Base-by-base conservation (phyloP, 108 stramenopile species). In the Pelagomonas calceolata region DNA sequence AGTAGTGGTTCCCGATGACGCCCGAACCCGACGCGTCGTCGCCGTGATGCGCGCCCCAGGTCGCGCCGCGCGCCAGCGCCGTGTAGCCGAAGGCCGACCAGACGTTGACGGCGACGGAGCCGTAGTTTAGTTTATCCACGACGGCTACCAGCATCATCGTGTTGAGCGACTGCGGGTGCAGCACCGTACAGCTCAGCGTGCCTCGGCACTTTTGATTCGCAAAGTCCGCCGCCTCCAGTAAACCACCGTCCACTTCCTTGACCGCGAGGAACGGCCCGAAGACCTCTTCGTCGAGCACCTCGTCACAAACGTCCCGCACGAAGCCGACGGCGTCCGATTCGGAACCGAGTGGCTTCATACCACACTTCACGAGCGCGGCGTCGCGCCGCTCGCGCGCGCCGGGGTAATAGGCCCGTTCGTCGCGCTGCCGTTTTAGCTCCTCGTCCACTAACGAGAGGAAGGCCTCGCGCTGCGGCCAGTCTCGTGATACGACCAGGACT, bases 261-360 rank as follows among this genome's bases (percentile, higher is more conserved):
- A 78, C 67, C 33, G 64, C 74, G 18, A 81, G 74, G 0, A 75
- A 15, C 29, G 80, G 77, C 0, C 80, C 77, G 63, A 81, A 81
- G 9, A 68, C 77, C 45, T 81, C 80, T 10, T 30, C 39, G 39
- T 43, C 39, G 39, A 43, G 12, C 9, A 5, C 39, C 39, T 5
- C 39, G 39, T 10, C 39, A 12, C 39, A 5, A 12, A 43, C 39
- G 39, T 43, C 39, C 39, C n/a, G n/a, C n/a, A 43, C 10, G 4
- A 81, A 66, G 1, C 73, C 72, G 30, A 36, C 10, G 44, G 66
- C 36, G 43, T 81, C 51, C 63, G 70, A 75, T 17, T 65, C 77
- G 43, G 31, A 46, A 68, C 70, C 73, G 30, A 72, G 73, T 29
- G 64, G 73, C 30, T 73, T 71, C 21, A 73, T 73, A 33, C 77